Conservation (phyloP, 2,329 filamentous ascomycete genomes). For the Nannizzia gypsea region DNA sequence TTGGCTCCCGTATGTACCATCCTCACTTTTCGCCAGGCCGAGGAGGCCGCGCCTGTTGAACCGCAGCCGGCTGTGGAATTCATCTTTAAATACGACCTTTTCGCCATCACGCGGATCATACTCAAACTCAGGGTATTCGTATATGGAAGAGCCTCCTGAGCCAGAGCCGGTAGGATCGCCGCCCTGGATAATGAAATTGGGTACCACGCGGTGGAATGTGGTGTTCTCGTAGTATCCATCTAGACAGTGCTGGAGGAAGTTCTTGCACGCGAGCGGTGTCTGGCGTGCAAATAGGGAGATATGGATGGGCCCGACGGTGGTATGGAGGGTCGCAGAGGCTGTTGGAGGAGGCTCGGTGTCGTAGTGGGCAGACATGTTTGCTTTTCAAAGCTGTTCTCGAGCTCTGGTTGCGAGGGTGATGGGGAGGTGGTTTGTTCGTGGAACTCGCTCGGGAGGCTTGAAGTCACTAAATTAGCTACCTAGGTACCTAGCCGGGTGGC, state of each 20-base stretch:
- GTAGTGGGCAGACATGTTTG: constrained; percentile 72
- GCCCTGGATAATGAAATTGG: constrained; percentile 86
- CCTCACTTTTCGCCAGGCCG: constrained; percentile 75
- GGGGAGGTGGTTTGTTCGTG: neutral
- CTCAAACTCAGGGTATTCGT: constrained; percentile 53
- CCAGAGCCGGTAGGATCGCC: constrained; percentile 91
- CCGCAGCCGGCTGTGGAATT: constrained; percentile 83
- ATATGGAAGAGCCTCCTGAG: constrained; percentile 82
- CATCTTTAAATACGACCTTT: constrained; percentile 64
- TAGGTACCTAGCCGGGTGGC: no score
- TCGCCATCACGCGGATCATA: constrained; percentile 45
- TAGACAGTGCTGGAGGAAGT: constrained; percentile 88
- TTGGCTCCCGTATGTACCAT: constrained; percentile 80
- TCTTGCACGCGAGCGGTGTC: constrained; percentile 78
- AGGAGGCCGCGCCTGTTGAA: constrained; percentile 83
- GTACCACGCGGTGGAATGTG: constrained; percentile 84
- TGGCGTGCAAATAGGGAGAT: constrained; percentile 94
- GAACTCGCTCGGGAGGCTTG: neutral
- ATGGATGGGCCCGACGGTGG: constrained; percentile 75
- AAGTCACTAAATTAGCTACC: no score
- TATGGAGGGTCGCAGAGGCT: constrained; percentile 81
- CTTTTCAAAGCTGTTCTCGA: neutral
- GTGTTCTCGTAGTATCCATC: constrained; percentile 93
- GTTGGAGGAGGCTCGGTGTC: constrained; percentile 92
- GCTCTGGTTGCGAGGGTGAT: neutral